Percentiles rank a stretch among this genome's conserved stretches.
phyloP scores from a whole-genome alignment of 2,329 filamentous ascomycete genomes.

The Aspergillus sp. region DNA sequence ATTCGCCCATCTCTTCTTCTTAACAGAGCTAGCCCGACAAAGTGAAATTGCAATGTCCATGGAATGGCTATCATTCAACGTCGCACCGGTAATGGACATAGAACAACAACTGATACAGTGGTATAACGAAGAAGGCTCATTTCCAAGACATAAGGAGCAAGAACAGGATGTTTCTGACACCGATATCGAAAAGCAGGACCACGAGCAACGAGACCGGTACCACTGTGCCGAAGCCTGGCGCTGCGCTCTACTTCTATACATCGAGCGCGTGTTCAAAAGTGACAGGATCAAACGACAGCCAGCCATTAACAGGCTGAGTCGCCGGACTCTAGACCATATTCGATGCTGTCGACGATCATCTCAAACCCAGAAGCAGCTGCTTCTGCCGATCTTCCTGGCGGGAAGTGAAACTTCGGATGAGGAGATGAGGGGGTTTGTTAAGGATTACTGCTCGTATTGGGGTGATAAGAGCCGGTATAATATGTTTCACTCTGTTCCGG shows the following conservation, averaged over 20 bases:
- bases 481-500: no score
- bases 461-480: background rate
- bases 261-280: no score
- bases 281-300: no score
- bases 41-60: no score
- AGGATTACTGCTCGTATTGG: conserved; percentile 37
- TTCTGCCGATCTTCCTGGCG: conserved; percentile 42
- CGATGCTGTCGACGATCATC: conserved; percentile 30
- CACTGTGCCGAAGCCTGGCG: conserved; percentile 11
- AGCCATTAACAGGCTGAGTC: no score
- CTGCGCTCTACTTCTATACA: conserved; percentile 4
- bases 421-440: conserved; percentile 25
- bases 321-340: conserved; percentile 35
- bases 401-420: conserved; percentile 29
- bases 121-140: no score
- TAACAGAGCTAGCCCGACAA: conserved; percentile 27
- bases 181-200: conserved; percentile 23
- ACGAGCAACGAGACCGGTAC: conserved; percentile 32
- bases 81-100: no score
- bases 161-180: conserved; percentile 13
- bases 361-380: conserved; percentile 40
- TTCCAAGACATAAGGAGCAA: no score
- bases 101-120: no score
- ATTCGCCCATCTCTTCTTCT: conserved; percentile 29
- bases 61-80: no score